Conservation (phyloP, 306 rosid genomes). For the Senna tora region DNA sequence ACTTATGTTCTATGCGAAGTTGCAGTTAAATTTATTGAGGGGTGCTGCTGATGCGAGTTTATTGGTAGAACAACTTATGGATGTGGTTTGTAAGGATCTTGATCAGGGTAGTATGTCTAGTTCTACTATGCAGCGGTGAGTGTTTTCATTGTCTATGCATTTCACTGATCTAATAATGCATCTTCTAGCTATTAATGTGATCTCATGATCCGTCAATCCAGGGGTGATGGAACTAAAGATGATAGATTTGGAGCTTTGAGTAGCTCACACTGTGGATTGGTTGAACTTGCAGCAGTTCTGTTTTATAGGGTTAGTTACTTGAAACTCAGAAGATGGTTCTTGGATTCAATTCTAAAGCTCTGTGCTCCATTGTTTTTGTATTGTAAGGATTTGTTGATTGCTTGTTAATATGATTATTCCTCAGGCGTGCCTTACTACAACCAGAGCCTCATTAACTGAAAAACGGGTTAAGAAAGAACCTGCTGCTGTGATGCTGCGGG, state of each 20-base stretch:
- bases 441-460: slow-evolving; percentile 63
- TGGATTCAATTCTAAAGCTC: slow-evolving; percentile 13
- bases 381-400: slow-evolving; percentile 26
- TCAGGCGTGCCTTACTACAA: slow-evolving; percentile 73
- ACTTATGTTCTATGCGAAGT: slow-evolving; percentile 70
- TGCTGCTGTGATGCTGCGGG: slow-evolving; percentile 67
- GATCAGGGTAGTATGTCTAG: slow-evolving; percentile 70
- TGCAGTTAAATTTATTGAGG: slow-evolving; percentile 72
- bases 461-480: slow-evolving; percentile 83
- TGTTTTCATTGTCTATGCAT: slow-evolving; percentile 33
- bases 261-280: slow-evolving; percentile 70
- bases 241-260: slow-evolving; percentile 81
- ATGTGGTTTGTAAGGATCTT: slow-evolving; percentile 85
- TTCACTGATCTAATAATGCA: slow-evolving; percentile 23
- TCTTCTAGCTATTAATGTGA: slow-evolving; percentile 30
- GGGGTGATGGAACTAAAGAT: slow-evolving; percentile 78
- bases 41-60: slow-evolving; percentile 62
- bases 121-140: slow-evolving; percentile 63
- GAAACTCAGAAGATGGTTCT: slow-evolving; percentile 25
- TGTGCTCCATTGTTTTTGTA: slow-evolving; percentile 3
- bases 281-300: slow-evolving; percentile 86
- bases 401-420: slow-evolving; percentile 42
- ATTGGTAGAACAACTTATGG: slow-evolving; percentile 81
- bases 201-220: slow-evolving; percentile 42
- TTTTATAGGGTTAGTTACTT: slow-evolving; percentile 69